These are phyloP conservation scores for Russula dissimulans DNA, from an alignment of 768 basidiomycete species.

Conservation along the genomic window DNA sequence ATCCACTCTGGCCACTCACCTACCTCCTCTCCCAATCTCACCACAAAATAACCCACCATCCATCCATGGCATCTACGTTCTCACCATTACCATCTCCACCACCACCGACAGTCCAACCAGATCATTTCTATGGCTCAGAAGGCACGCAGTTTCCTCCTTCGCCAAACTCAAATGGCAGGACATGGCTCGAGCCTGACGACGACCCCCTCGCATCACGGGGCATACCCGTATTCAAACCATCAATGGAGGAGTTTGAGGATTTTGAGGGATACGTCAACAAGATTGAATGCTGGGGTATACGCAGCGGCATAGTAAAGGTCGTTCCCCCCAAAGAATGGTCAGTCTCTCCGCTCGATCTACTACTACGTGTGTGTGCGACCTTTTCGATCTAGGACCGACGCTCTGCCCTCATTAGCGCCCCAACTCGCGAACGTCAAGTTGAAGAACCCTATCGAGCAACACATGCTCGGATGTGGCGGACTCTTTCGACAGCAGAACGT, in stretches of 20 bases:
- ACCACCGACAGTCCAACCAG: constrained; percentile 52
- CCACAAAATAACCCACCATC: constrained; percentile 19
- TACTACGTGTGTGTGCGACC: constrained; percentile 20
- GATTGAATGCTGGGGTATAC: constrained; percentile 83
- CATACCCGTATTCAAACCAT: constrained; percentile 93
- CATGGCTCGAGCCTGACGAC: constrained; percentile 69
- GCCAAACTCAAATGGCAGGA: constrained; percentile 50
- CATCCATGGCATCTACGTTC: constrained; percentile 27
- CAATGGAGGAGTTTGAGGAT: constrained; percentile 83
- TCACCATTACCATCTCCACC: constrained; percentile 41
- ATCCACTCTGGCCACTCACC: too few species aligned
- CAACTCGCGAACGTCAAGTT: constrained; percentile 72
- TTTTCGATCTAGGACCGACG: constrained; percentile 44
- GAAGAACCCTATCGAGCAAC: constrained; percentile 86
- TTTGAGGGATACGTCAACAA: constrained; percentile 86
- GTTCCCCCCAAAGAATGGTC: constrained; percentile 94
- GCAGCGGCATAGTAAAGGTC: constrained; percentile 91
- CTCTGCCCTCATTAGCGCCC: constrained; percentile 62
- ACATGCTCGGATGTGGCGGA: constrained; percentile 79
- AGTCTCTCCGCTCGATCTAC: constrained; percentile 24
- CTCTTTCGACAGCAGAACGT: constrained; percentile 87
- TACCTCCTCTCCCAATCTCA: constrained; percentile 6
- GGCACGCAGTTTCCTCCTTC: constrained; percentile 41
- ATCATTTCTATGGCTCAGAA: constrained; percentile 72
- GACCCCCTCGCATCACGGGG: constrained; percentile 78